phyloP scores from a whole-genome alignment of 2,329 filamentous ascomycete species.

The Hawksworthiomyces lignivorus region DNA sequence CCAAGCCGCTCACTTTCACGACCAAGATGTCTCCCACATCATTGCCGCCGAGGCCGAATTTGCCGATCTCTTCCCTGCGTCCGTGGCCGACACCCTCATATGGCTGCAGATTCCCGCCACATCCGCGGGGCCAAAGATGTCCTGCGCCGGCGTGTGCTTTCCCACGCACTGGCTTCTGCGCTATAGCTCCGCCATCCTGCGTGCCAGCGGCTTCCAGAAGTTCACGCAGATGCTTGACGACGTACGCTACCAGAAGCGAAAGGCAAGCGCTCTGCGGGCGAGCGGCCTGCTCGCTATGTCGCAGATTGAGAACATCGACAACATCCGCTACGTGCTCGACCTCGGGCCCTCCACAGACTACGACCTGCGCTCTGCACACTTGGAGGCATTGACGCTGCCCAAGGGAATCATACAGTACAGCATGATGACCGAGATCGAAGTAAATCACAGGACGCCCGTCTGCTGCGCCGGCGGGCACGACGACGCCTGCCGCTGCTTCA shows the following conservation, averaged over 20 bases:
- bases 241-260: slow-evolving; percentile 10
- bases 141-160: slow-evolving; percentile 10
- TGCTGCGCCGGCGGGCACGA: slow-evolving; percentile 32
- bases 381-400: slow-evolving; percentile 15
- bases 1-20: not conserved
- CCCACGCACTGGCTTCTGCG: slow-evolving; percentile 11
- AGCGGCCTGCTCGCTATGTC: not conserved
- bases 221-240: slow-evolving; percentile 12
- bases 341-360: slow-evolving; percentile 15
- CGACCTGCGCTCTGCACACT: slow-evolving; percentile 12
- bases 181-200: slow-evolving; percentile 12
- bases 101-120: slow-evolving; percentile 9
- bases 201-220: slow-evolving; percentile 11
- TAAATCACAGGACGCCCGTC: not conserved
- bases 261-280: not conserved
- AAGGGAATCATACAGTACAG: slow-evolving; percentile 16
- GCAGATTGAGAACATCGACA: slow-evolving; percentile 6
- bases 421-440: not conserved
- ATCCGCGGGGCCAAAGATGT: slow-evolving; percentile 1
- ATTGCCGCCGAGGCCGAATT: slow-evolving; percentile 13
- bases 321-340: slow-evolving; percentile 18
- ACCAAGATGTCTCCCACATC: slow-evolving; percentile 10
- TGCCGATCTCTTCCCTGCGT: slow-evolving; percentile 6
- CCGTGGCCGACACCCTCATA: slow-evolving; percentile 14
- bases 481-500: slow-evolving; percentile 30